These are phyloP conservation scores for Cydonia oblonga DNA, from an alignment of 331 rosid genomes.

Conservation along the genomic window DNA sequence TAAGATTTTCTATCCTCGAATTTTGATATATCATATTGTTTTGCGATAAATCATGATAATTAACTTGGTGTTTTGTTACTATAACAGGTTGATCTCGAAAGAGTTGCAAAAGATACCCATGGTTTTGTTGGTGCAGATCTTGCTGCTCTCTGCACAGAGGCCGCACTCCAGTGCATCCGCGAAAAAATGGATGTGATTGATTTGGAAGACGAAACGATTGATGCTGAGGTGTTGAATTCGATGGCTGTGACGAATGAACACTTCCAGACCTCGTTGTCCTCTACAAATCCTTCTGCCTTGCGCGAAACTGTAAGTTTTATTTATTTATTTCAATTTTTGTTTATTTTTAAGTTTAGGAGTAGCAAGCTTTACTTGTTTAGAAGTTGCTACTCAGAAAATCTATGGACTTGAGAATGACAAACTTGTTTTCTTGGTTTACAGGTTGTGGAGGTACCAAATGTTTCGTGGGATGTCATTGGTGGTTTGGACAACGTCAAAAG, in stretches of 20 bases:
- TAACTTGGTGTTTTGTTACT: neutral
- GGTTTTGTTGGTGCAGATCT: constrained; percentile 62
- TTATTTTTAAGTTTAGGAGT: neutral
- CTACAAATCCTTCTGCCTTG: constrained; percentile 52
- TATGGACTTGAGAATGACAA: neutral
- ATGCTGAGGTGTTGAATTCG: constrained; percentile 52
- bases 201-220: constrained; percentile 51
- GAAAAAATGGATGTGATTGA: constrained; percentile 55
- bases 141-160: constrained; percentile 58
- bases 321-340: neutral
- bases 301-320: constrained; percentile 48
- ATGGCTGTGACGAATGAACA: constrained; percentile 55
- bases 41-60: neutral
- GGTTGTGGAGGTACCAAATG: constrained; percentile 61
- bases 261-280: constrained; percentile 38
- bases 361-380: neutral
- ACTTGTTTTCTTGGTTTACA: constrained; percentile 9
- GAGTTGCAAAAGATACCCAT: constrained; percentile 45
- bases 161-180: constrained; percentile 48
- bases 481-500: constrained; percentile 46
- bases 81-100: constrained; percentile 51
- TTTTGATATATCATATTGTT: neutral
- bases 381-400: neutral
- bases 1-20: constrained; percentile 7
- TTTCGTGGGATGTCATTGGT: constrained; percentile 47